A percentile compares a stretch with the other conserved stretches of the same genome.
Evolutionary conservation across 208 protist genomes (phyloP).

Genomic region (Acanthamoeba royreba): DNA sequence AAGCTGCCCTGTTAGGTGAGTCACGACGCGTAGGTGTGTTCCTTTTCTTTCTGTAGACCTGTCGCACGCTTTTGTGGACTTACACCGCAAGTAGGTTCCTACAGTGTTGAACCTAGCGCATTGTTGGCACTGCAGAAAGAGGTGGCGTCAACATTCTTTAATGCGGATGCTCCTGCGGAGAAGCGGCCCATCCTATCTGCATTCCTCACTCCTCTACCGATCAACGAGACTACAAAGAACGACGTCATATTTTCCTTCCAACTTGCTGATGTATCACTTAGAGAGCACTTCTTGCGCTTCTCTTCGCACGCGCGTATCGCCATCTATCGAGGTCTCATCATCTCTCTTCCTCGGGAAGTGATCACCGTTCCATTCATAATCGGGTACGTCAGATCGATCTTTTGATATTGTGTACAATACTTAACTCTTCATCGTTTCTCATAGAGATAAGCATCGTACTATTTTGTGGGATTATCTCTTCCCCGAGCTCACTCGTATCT

Average conservation of each 20-base stretch:
- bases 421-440: neutral
- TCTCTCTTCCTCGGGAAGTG: neutral
- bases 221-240: neutral
- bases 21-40: neutral
- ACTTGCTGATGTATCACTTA: neutral
- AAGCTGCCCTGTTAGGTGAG: neutral
- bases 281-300: neutral
- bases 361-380: neutral
- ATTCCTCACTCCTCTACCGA: neutral
- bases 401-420: neutral
- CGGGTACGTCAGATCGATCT: neutral
- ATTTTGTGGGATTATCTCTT: conserved; percentile 3
- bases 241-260: neutral
- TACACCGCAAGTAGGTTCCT: neutral
- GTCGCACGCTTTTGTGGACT: neutral
- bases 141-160: neutral
- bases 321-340: conserved; percentile 30
- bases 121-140: no score
- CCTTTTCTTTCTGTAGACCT: neutral
- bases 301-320: neutral
- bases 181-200: neutral
- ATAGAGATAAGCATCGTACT: neutral
- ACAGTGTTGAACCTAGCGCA: neutral
- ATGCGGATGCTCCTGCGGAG: neutral
- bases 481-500: neutral